phyloP scores from a whole-genome alignment of 2,329 filamentous ascomycete species.

The Colletotrichum viniferum region DNA sequence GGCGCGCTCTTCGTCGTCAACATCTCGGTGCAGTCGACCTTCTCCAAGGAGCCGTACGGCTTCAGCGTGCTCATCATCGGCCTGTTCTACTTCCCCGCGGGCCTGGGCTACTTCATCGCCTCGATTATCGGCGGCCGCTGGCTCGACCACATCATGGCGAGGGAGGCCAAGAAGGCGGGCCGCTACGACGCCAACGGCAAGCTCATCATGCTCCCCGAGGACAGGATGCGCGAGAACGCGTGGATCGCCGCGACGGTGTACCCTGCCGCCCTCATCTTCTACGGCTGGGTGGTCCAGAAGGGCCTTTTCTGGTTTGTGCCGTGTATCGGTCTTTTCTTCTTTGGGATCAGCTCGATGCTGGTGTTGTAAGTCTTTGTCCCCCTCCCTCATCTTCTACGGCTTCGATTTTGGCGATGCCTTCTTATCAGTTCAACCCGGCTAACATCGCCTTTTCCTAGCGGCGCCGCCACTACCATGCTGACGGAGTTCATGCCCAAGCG shows the following conservation, averaged over 20 bases:
- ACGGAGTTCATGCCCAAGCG: slow-evolving; percentile 81
- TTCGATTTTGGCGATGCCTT: not conserved
- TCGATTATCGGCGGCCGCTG: slow-evolving; percentile 75
- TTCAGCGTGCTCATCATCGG: slow-evolving; percentile 74
- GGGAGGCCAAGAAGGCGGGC: slow-evolving; percentile 72
- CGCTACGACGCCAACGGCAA: slow-evolving; percentile 71
- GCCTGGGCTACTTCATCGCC: slow-evolving; percentile 72
- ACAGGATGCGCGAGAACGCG: slow-evolving; percentile 82
- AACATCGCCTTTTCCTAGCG: slow-evolving; percentile 33
- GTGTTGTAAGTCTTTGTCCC: slow-evolving; percentile 58
- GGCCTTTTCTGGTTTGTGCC: slow-evolving; percentile 69
- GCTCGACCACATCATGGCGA: slow-evolving; percentile 82
- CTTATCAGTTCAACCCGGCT: slow-evolving; percentile 5
- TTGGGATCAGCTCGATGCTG: slow-evolving; percentile 79
- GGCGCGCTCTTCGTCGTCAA: slow-evolving; percentile 78
- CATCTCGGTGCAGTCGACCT: slow-evolving; percentile 75
- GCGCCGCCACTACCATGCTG: slow-evolving; percentile 78
- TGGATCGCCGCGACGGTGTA: slow-evolving; percentile 76
- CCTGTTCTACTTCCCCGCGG: slow-evolving; percentile 77
- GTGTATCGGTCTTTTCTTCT: slow-evolving; percentile 72
- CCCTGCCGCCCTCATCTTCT: slow-evolving; percentile 73
- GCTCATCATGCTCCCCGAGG: slow-evolving; percentile 74
- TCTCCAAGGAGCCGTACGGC: slow-evolving; percentile 69
- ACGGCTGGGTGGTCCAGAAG: slow-evolving; percentile 74
- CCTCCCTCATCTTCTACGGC: too few species aligned